phyloP scores from a whole-genome alignment of 192 early-diverging fungal species.

The Coemansia sp. region DNA sequence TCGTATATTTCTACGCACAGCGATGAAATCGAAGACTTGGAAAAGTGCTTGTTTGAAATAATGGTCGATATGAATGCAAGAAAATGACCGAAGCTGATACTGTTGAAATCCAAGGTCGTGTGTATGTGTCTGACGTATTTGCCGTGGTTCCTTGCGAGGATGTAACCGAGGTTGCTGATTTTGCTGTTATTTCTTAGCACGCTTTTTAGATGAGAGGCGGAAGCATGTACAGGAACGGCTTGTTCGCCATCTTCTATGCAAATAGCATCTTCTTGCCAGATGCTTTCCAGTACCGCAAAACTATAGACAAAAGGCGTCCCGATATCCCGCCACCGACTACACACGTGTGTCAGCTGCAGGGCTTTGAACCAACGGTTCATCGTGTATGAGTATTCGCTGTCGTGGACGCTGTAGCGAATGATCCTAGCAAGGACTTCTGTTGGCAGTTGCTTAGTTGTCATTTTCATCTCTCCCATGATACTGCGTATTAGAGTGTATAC shows the following conservation, averaged over 20 bases:
- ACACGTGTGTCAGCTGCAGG: not conserved
- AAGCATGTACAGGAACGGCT: not conserved
- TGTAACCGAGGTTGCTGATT: not conserved
- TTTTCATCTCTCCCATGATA: too few species aligned
- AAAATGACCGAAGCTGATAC: not conserved
- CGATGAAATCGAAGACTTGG: not conserved
- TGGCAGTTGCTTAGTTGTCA: not conserved
- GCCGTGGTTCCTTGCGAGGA: not conserved
- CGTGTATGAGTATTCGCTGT: not conserved
- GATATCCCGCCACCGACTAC: not conserved
- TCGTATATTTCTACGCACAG: not conserved
- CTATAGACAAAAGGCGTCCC: not conserved
- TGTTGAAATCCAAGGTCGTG: not conserved
- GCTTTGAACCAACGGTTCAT: not conserved
- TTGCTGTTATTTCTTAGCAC: not conserved
- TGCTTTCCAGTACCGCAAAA: not conserved
- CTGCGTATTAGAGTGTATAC: too few species aligned
- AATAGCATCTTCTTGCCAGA: not conserved
- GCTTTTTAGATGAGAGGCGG: not conserved
- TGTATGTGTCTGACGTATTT: not conserved
- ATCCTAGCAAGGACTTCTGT: not conserved
- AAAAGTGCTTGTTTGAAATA: not conserved
- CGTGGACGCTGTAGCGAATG: not conserved
- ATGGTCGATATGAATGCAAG: not conserved
- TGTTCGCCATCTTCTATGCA: not conserved